These are phyloP conservation scores for Eucalyptus regnans DNA, from an alignment of 345 rosid species.

Conservation along the genomic window DNA sequence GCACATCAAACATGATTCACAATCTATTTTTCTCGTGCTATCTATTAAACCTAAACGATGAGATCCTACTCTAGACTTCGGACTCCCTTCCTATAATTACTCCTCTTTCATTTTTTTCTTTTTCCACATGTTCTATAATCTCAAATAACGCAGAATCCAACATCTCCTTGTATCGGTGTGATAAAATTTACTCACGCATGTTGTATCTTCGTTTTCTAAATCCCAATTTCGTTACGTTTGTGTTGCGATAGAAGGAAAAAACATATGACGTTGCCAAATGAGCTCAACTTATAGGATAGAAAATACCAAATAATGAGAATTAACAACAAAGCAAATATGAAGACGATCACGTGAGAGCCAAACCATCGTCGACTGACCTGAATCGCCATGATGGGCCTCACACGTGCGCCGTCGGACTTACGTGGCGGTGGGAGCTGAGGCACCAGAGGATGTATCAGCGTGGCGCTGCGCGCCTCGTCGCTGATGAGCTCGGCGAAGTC, in stretches of 20 bases:
- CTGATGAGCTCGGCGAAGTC: slow-evolving; percentile 3
- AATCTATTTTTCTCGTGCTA: background rate
- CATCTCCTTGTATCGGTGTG: background rate
- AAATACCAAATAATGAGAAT: background rate
- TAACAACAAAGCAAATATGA: background rate
- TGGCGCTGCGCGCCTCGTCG: slow-evolving; percentile 1
- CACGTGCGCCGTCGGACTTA: background rate
- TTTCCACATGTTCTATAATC: background rate
- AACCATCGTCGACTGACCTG: background rate
- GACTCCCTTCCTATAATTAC: background rate
- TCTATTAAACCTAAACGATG: background rate
- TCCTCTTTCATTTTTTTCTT: background rate
- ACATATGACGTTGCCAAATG: background rate
- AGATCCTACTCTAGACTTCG: background rate
- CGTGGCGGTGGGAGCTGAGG: background rate
- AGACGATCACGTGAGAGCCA: background rate
- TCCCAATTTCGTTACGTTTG: background rate
- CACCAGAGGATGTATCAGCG: slow-evolving; percentile 5
- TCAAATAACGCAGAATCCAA: background rate
- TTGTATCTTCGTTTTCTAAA: background rate
- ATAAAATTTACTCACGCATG: background rate
- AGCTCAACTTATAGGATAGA: background rate
- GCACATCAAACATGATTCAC: background rate
- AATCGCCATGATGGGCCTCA: slow-evolving; percentile 4
- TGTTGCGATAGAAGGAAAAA: too few relatives aligned